These are phyloP conservation scores for Pholiota adiposa DNA, from an alignment of 1,284 basidiomycete species.

Conservation along the genomic window DNA sequence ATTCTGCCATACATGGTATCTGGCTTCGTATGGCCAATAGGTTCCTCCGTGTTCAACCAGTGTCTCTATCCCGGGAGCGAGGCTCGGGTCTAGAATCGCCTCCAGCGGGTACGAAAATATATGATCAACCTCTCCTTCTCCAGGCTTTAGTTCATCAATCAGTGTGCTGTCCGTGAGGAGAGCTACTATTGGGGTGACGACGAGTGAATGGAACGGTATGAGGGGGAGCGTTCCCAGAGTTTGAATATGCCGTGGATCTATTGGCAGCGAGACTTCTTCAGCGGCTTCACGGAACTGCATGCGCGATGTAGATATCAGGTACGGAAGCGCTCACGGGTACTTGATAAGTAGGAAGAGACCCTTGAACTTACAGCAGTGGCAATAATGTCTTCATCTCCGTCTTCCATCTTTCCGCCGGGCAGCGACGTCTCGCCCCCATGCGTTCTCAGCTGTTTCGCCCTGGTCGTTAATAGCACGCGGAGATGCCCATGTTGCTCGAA, in stretches of 20 bases:
- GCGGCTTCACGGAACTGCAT: conserved; percentile 20
- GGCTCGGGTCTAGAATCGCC: conserved; percentile 60
- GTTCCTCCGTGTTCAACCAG: conserved; percentile 60
- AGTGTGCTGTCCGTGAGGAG: conserved; percentile 59
- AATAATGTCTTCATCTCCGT: conserved; percentile 60
- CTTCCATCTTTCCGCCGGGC: conserved; percentile 81
- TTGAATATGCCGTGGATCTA: conserved; percentile 57
- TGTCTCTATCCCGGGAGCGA: conserved; percentile 42
- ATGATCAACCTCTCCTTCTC: conserved; percentile 70
- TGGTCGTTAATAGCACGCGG: conserved; percentile 80
- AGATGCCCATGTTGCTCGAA: conserved; percentile 68
- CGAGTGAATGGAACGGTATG: conserved; percentile 59
- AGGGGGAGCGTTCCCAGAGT: conserved; percentile 68
- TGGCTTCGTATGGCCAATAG: conserved; percentile 74
- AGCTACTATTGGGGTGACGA: conserved; percentile 74
- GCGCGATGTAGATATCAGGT: not conserved
- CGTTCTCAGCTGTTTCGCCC: conserved; percentile 74
- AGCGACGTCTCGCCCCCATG: conserved; percentile 82
- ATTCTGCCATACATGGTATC: conserved; percentile 55
- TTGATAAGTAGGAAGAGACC: not conserved
- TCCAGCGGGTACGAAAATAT: conserved; percentile 81
- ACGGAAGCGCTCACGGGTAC: no score
- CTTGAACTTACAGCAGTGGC: conserved; percentile 67
- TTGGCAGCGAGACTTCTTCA: conserved; percentile 77
- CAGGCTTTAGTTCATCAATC: conserved; percentile 53